Percentiles rank a stretch among this genome's conserved stretches.
Conservation (phyloP, 169 alveolate species). For the Cystoisospora suis region DNA sequence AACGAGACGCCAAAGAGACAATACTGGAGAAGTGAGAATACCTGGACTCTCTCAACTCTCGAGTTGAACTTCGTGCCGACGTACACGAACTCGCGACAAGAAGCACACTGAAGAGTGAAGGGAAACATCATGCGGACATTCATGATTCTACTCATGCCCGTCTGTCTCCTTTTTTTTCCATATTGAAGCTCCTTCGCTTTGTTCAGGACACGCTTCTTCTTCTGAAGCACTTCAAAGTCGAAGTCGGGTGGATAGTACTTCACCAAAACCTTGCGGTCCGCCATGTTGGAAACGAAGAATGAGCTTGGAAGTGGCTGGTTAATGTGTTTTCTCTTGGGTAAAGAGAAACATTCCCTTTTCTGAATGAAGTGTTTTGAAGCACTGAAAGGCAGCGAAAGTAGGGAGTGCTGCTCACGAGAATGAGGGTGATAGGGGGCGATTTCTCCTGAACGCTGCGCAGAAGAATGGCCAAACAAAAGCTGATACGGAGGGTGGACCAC, state of each 20-base stretch:
- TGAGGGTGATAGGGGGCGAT: too few relatives aligned
- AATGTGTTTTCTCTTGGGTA: too few relatives aligned
- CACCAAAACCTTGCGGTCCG: conserved; percentile 97
- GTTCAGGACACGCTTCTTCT: conserved; percentile 82
- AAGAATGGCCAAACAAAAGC: too few relatives aligned
- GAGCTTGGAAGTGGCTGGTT: too few relatives aligned
- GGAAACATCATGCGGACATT: conserved; percentile 99
- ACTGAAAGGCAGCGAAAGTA: too few relatives aligned
- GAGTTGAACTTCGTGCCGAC: conserved; percentile 99
- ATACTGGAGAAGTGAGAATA: background rate
- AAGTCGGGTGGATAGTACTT: conserved; percentile 99
- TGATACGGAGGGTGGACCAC: too few relatives aligned
- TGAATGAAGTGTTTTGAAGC: too few relatives aligned
- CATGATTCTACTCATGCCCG: conserved; percentile 78
- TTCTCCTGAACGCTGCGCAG: too few relatives aligned
- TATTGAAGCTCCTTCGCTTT: conserved; percentile 80
- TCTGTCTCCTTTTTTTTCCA: background rate
- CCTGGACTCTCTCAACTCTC: conserved; percentile 84
- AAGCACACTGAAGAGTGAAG: conserved; percentile 94
- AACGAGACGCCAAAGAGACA: too few relatives aligned
- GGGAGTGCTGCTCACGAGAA: too few relatives aligned
- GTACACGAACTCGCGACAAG: conserved; percentile 95
- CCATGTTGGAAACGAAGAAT: conserved; percentile 81
- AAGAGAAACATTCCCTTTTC: too few relatives aligned
- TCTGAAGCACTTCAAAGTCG: conserved; percentile 94